Conservation (phyloP, 2,329 filamentous ascomycete genomes). For the Colletotrichum navitas region DNA sequence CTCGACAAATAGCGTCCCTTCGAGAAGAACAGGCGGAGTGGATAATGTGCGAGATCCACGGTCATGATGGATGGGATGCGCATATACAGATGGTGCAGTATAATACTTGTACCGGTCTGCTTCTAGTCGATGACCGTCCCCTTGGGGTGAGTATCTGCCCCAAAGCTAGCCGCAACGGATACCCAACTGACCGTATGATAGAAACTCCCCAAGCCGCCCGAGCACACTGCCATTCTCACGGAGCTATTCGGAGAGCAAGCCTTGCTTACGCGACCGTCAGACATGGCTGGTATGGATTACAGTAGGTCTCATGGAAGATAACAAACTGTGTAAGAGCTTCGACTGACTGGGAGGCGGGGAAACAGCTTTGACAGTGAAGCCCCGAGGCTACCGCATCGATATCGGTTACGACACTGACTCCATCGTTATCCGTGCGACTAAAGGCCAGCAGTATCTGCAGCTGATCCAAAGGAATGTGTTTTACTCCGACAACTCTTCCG, state of each 20-base stretch:
- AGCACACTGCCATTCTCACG: slow-evolving; percentile 55
- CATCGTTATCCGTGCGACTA: slow-evolving; percentile 59
- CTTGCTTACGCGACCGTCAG: slow-evolving; percentile 66
- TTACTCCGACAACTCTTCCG: slow-evolving; percentile 47
- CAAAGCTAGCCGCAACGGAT: rapidly evolving
- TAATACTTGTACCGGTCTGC: slow-evolving; percentile 50
- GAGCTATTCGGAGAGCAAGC: slow-evolving; percentile 67
- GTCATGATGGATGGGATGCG: slow-evolving; percentile 34
- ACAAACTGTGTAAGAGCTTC: too few species aligned
- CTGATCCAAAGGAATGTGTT: slow-evolving; percentile 53
- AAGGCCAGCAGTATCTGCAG: slow-evolving; percentile 42
- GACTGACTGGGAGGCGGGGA: not conserved
- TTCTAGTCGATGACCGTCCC: slow-evolving; percentile 53
- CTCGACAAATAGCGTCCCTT: slow-evolving; percentile 21
- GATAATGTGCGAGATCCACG: slow-evolving; percentile 34
- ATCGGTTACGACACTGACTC: slow-evolving; percentile 60
- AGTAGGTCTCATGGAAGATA: not conserved
- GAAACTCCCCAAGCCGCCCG: slow-evolving; percentile 66
- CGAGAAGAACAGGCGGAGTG: slow-evolving; percentile 51
- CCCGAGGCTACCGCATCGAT: slow-evolving; percentile 62
- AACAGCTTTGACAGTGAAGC: slow-evolving; percentile 46
- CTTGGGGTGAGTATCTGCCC: slow-evolving; percentile 39
- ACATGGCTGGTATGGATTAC: slow-evolving; percentile 66
- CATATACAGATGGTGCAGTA: slow-evolving; percentile 50
- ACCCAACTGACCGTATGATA: not conserved